phyloP scores from a whole-genome alignment of 2,329 filamentous ascomycete genomes.

The Simplicillium aogashimaense region DNA sequence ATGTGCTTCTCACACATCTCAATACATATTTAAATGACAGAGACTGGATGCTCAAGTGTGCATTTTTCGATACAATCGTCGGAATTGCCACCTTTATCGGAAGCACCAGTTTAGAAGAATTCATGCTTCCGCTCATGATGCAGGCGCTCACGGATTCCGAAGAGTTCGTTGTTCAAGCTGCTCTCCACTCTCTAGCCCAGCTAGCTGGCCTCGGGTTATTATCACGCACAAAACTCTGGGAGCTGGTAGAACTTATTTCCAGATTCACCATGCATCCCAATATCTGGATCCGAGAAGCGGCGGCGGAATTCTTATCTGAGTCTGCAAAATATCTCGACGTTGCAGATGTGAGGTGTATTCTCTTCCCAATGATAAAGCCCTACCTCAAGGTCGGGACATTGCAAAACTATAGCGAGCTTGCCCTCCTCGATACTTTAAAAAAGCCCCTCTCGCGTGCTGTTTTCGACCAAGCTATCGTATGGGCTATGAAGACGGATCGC shows the following conservation, averaged over 20 bases:
- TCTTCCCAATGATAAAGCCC: slow-evolving; percentile 69
- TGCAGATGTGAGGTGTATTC: slow-evolving; percentile 75
- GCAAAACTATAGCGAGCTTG: slow-evolving; percentile 57
- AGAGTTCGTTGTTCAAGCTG: slow-evolving; percentile 87
- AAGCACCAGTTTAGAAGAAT: slow-evolving; percentile 82
- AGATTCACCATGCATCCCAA: slow-evolving; percentile 92
- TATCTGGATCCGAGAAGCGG: slow-evolving; percentile 86
- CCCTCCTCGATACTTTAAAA: slow-evolving; percentile 73
- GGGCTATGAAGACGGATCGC: slow-evolving; percentile 73
- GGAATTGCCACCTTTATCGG: slow-evolving; percentile 88
- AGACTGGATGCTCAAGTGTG: slow-evolving; percentile 93
- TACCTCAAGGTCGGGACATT: slow-evolving; percentile 69
- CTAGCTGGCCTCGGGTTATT: slow-evolving; percentile 84
- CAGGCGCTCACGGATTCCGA: slow-evolving; percentile 89
- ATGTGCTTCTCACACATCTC: slow-evolving; percentile 90
- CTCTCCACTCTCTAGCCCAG: slow-evolving; percentile 76
- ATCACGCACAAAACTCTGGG: slow-evolving; percentile 76
- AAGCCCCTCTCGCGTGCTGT: slow-evolving; percentile 69
- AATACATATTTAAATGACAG: slow-evolving; percentile 96
- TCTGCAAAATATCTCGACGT: slow-evolving; percentile 65
- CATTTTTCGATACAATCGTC: slow-evolving; percentile 92
- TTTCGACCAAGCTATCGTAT: slow-evolving; percentile 75
- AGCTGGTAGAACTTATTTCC: slow-evolving; percentile 72
- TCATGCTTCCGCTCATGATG: slow-evolving; percentile 90
- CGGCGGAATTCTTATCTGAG: slow-evolving; percentile 72